These are phyloP conservation scores for Strobilomyces echinocephalus DNA, from an alignment of 768 basidiomycete species.

Conservation along the genomic window DNA sequence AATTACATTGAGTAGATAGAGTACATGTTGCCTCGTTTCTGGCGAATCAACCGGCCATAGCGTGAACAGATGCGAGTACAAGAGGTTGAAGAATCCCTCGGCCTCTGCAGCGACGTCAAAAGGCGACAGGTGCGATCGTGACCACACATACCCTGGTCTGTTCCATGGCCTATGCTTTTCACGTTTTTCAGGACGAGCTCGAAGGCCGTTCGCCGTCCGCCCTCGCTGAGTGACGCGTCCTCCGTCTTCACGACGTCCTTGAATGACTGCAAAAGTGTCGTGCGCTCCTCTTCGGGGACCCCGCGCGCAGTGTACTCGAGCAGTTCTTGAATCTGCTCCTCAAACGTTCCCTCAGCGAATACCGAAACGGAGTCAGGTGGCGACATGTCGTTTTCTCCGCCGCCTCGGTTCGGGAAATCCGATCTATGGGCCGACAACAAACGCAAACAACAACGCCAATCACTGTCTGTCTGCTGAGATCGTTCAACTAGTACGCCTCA, in stretches of 20 bases:
- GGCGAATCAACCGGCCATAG: constrained; percentile 52
- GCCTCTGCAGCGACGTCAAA: constrained; percentile 46
- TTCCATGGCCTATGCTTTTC: constrained; percentile 68
- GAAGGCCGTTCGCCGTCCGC: constrained; percentile 51
- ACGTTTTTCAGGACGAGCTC: constrained; percentile 56
- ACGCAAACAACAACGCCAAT: neutral
- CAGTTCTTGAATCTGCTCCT: constrained; percentile 79
- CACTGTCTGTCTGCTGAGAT: neutral
- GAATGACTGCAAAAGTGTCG: constrained; percentile 60
- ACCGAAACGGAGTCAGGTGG: constrained; percentile 73
- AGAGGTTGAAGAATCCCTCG: constrained; percentile 84
- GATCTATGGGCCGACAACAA: constrained; percentile 10
- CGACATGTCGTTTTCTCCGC: constrained; percentile 46
- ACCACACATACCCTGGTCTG: constrained; percentile 59
- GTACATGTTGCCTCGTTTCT: constrained; percentile 50
- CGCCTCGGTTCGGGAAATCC: neutral
- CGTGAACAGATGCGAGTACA: constrained; percentile 67
- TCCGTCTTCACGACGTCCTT: constrained; percentile 50
- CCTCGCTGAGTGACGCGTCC: constrained; percentile 53
- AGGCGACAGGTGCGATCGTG: neutral
- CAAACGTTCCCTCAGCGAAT: constrained; percentile 84
- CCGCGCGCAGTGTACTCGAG: constrained; percentile 68
- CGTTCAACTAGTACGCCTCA: too few species aligned
- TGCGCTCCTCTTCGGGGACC: constrained; percentile 64
- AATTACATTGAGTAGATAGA: constrained; percentile 36